Conservation (phyloP, 2,329 filamentous ascomycete genomes). For the Sporothrix brasiliensis region DNA sequence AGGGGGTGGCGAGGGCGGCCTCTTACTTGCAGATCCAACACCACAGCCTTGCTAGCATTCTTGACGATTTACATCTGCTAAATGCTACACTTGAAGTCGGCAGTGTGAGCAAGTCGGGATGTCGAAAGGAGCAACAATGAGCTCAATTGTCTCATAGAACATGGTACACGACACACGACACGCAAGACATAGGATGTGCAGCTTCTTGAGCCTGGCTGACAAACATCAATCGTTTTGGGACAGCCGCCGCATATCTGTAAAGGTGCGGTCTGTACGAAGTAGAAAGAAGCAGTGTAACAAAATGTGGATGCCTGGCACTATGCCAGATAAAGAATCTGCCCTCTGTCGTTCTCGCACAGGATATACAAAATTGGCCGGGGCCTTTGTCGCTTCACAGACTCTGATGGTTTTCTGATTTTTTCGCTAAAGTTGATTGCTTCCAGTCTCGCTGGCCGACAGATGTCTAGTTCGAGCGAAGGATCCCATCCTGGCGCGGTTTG, state of each 20-base stretch:
- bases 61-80: background rate
- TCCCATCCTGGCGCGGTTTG: background rate
- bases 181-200: background rate
- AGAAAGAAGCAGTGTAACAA: background rate
- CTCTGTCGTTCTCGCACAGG: no score
- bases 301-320: background rate
- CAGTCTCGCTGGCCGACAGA: constrained; percentile 19
- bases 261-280: background rate
- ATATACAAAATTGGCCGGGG: no score
- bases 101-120: background rate
- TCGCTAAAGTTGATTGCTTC: constrained; percentile 16
- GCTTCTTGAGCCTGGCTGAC: background rate
- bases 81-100: background rate
- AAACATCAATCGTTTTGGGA: background rate
- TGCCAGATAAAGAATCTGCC: no score
- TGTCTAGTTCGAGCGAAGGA: background rate
- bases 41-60: background rate
- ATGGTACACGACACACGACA: background rate
- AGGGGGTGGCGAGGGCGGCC: background rate
- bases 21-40: constrained; percentile 5
- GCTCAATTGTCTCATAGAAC: constrained; percentile 5
- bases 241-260: background rate
- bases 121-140: background rate
- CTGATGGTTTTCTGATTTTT: background rate
- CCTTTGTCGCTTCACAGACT: background rate